These are phyloP conservation scores for Aspergillus puulaauensis DNA, from an alignment of 2,329 filamentous ascomycete genomes.

Conservation along the genomic window DNA sequence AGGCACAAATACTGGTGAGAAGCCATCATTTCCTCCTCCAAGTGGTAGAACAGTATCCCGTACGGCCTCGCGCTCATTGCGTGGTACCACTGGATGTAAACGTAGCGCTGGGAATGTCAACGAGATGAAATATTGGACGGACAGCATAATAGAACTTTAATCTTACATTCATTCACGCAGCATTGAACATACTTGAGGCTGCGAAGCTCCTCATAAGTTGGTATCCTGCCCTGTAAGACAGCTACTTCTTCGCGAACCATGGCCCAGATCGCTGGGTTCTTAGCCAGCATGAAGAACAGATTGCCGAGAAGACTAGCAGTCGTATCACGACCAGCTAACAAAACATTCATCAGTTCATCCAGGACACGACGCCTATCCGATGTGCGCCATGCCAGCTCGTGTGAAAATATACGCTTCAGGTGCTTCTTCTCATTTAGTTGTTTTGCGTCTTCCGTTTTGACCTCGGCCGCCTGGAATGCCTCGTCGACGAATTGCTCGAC, in stretches of 20 bases:
- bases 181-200: conserved; percentile 23
- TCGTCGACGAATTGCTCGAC: conserved; percentile 40
- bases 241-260: conserved; percentile 35
- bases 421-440: conserved; percentile 6
- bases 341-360: conserved; percentile 48
- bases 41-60: conserved; percentile 40
- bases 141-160: background rate
- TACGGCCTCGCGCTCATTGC: conserved; percentile 38
- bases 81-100: conserved; percentile 43
- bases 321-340: conserved; percentile 53
- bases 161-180: conserved; percentile 26
- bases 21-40: conserved; percentile 60
- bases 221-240: conserved; percentile 13
- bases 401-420: conserved; percentile 38
- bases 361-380: conserved; percentile 43
- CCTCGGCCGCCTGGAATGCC: conserved; percentile 22
- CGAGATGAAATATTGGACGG: background rate
- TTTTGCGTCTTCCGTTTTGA: conserved; percentile 15
- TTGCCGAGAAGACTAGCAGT: conserved; percentile 45
- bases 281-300: conserved; percentile 41
- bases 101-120: conserved; percentile 27
- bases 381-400: conserved; percentile 45
- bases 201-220: conserved; percentile 23
- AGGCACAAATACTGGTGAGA: conserved; percentile 61
- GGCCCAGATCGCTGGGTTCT: conserved; percentile 24